Evolutionary conservation across 1,284 basidiomycete species (phyloP).

Genomic region (Sphaerobolus stellatus): DNA sequence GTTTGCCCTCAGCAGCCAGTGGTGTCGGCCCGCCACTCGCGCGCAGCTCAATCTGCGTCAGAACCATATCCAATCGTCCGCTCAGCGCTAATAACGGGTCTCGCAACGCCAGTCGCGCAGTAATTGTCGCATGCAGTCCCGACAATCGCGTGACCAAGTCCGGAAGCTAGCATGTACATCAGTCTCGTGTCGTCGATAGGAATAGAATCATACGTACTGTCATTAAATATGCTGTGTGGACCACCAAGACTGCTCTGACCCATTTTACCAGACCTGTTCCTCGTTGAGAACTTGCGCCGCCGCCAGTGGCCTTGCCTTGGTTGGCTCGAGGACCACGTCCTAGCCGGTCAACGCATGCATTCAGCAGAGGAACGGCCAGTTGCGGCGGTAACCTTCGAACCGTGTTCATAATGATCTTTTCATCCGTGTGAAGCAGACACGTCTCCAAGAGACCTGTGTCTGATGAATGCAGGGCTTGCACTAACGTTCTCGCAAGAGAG

Average conservation of each 20-base stretch:
- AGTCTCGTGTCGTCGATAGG: conserved; percentile 5
- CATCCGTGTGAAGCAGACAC: conserved; percentile 85
- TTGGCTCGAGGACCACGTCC: conserved; percentile 73
- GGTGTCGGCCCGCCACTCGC: conserved; percentile 61
- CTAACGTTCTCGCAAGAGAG: conserved; percentile 91
- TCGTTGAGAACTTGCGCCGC: conserved; percentile 81
- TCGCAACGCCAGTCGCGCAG: conserved; percentile 78
- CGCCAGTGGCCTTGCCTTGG: conserved; percentile 78
- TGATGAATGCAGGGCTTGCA: conserved; percentile 95
- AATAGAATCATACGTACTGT: conserved; percentile 58
- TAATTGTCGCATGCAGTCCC: conserved; percentile 80
- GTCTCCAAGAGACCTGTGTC: conserved; percentile 88
- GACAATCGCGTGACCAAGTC: conserved; percentile 83
- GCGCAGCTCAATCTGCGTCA: conserved; percentile 90
- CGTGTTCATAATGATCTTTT: conserved; percentile 82
- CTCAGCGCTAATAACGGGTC: conserved; percentile 84
- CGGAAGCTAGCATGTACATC: conserved; percentile 59
- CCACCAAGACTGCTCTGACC: conserved; percentile 84
- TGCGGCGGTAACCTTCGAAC: conserved; percentile 88
- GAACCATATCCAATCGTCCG: conserved; percentile 89
- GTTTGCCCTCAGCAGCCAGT: conserved; percentile 37
- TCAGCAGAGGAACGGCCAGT: conserved; percentile 83
- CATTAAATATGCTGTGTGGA: conserved; percentile 93
- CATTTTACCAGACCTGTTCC: conserved; percentile 85
- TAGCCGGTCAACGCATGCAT: conserved; percentile 87